Base-by-base conservation (phyloP, 2,329 filamentous ascomycete species). In the Botryosphaeria agaves region DNA sequence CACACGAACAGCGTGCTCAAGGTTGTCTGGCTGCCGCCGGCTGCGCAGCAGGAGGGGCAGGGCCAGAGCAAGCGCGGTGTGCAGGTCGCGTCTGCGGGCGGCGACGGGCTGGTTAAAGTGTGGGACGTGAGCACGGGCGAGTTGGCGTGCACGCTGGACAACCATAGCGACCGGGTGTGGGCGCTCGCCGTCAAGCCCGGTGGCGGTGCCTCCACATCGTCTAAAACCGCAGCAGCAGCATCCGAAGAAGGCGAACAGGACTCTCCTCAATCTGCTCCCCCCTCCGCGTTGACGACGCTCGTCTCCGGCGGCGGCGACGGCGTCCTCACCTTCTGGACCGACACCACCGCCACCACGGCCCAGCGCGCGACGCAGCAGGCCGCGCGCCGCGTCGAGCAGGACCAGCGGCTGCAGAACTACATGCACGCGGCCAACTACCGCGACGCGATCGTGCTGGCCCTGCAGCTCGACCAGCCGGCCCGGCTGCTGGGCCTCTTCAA, bases 151-250 rank as follows among this genome's bases (percentile, higher is more conserved):
- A 98, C 89, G 0, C 66, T 98, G 4, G 89, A 98, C 56, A 95
- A 95, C 55, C 89, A 98, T 52, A 84, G 84, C 43, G 89, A 98
- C 55, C 73, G 89, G 34, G 85, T 95, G 1, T 94, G 85, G 85
- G 84, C 84, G 0, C 61, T 95, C 12, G 72, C 82, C 4, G 72
- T 82, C 7, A 67, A 87, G 49, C 65, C 77, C 27, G 47, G 63
- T 26, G 69, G 63, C 7, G n/a, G n/a, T n/a, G n/a, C n/a, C n/a
- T 72, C 45, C 3, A 46, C 52, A 6, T 52, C 48, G 8, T 49
- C 51, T 23, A 29, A 8, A 5, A 2, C 47, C 46, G 29, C 19
- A 34, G 8, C 19, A 5, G 31, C 36, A n/a, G 23, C 14, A 2
- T 31, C 36, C 9, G 33, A 36, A 7, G 34, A 39, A 4, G 39